These are phyloP conservation scores for Przewalskia tangutica DNA, from an alignment of 257 asterid species.

Conservation along the genomic window DNA sequence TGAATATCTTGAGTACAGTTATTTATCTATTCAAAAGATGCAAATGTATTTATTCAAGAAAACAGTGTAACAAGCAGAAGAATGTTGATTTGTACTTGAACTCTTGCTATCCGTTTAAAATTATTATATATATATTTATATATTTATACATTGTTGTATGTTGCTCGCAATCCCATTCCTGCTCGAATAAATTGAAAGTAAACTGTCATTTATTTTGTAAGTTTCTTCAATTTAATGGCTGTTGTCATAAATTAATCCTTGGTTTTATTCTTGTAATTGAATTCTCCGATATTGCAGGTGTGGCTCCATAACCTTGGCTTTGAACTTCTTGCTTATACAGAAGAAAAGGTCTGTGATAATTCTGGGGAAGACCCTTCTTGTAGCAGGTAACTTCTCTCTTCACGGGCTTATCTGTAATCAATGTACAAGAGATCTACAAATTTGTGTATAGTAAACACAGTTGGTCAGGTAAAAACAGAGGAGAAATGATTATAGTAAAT, in stretches of 20 bases:
- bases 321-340: conserved; percentile 46
- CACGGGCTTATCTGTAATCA: neutral
- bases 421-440: neutral
- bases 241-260: neutral
- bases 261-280: neutral
- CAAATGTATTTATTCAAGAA: neutral
- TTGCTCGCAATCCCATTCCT: neutral
- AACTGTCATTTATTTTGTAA: neutral
- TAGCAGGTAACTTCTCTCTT: conserved; percentile 58
- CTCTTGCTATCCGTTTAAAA: neutral
- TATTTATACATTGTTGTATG: neutral
- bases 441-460: neutral
- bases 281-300: conserved; percentile 38
- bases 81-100: neutral
- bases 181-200: neutral
- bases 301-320: conserved; percentile 54
- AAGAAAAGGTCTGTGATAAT: conserved; percentile 73
- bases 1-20: neutral
- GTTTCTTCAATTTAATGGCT: neutral
- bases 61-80: neutral
- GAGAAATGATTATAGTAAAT: neutral
- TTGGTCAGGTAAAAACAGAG: neutral
- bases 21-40: neutral
- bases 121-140: neutral
- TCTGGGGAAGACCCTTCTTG: conserved; percentile 98